Evolutionary conservation across 163 green algal species (phyloP), one percentile per base, ranked within the genome.

Genomic region (Volvox carteri): DNA sequence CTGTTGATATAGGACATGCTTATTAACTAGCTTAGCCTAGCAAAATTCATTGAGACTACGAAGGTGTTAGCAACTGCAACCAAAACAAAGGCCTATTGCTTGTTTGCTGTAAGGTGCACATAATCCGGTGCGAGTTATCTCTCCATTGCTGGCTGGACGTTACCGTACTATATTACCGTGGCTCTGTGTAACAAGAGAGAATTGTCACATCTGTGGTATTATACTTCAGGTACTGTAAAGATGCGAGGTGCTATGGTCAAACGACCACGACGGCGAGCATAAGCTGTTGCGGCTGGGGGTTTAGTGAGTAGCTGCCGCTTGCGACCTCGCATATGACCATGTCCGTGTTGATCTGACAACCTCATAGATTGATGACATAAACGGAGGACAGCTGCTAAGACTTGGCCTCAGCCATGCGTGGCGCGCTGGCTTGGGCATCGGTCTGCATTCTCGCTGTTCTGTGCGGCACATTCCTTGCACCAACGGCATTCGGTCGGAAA

Each of bases 371-470:
- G 33, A 75, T 75, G 65, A 42, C 65, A 44, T 75, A 75, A 46
- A n/a, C 46, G 23, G 25, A 6, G 19, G 65, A 21, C 35, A 12
- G 7, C 11, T 37, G 41, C 25, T 60, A 8, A 33, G 46, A 46
- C 5, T 70, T 44, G 37, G 50, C 50, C 33, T 72, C 76, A 85
- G 76, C 76, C 19, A 85, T 70, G 50, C 52, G 52, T 35, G 54
- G 19, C 56, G 35, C 41, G 78, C 42, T 86, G 12, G 58, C 25
- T 6, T 86, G 78, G 78, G 78, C 78, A 75, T 67, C 54, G 37
- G 25, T 85, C 37, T 56, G 23, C 37, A 60, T 41, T 35, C 33
- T 85, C 11, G 41, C 35, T 56, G 8, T 72, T 23, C 35, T 70
- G 30, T 73, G 52, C 30, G 76, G 76, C 48, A 39, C 12, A 42